phyloP scores from a whole-genome alignment of 2,329 filamentous ascomycete species.

The Beauveria pseudobassiana region DNA sequence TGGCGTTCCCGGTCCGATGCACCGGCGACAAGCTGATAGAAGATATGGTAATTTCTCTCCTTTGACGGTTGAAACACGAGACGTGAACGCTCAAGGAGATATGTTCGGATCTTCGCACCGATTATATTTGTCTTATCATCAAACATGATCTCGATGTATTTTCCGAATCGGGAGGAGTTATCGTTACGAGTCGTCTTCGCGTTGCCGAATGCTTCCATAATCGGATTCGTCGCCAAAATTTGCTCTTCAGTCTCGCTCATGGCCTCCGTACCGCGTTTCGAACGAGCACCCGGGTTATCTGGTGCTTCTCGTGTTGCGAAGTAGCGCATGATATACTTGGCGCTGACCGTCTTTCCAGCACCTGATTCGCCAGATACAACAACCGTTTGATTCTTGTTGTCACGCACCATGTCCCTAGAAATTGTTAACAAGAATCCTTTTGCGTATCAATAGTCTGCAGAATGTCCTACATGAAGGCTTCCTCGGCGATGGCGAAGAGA shows the following conservation, averaged over 20 bases:
- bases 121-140: slow-evolving; percentile 93
- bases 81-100: slow-evolving; percentile 88
- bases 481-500: slow-evolving; percentile 96
- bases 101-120: slow-evolving; percentile 93
- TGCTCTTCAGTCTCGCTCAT: slow-evolving; percentile 99
- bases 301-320: slow-evolving; percentile 96
- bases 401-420: slow-evolving; percentile 85
- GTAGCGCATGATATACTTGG: slow-evolving; percentile 99
- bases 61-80: slow-evolving; percentile 96
- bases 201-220: slow-evolving; percentile 99
- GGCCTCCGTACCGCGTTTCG: slow-evolving; percentile 64
- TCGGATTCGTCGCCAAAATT: slow-evolving; percentile 95
- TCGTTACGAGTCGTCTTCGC: slow-evolving; percentile 99
- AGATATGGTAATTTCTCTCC: slow-evolving; percentile 98
- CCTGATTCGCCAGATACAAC: slow-evolving; percentile 99
- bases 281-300: slow-evolving; percentile 71
- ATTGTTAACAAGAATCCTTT: slow-evolving; percentile 28
- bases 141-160: slow-evolving; percentile 99
- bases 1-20: slow-evolving; percentile 77
- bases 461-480: slow-evolving; percentile 80
- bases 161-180: slow-evolving; percentile 97
- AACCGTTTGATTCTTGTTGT: slow-evolving; percentile 93
- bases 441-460: background rate
- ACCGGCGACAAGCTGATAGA: slow-evolving; percentile 93
- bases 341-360: slow-evolving; percentile 97